Base-by-base conservation (phyloP, 73 alveolate genomes). In the Uronychia binucleata region DNA sequence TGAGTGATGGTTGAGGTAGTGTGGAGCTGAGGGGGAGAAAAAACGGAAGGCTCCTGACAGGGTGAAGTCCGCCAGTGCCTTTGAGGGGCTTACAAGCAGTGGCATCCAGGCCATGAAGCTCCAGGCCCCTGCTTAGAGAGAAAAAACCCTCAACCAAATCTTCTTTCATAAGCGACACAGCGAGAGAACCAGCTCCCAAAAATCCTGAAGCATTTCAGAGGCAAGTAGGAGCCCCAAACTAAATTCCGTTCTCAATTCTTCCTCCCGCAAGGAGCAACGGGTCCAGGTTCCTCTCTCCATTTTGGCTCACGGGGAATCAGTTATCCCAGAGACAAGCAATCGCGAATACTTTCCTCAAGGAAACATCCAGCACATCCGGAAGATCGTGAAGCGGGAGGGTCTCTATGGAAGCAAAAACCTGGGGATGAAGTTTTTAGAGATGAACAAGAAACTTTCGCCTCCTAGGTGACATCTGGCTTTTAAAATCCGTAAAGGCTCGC, bases 121-220 rank as follows among this genome's bases (percentile, higher is more conserved):
- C n/a, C 19, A 46, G 67, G 67, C n/a, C n/a, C 67, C 67, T 46
- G 67, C 67, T 46, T 19, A 46, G 67, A 46, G 67, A 46, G 67
- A 46, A 46, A 46, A 46, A 46, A 46, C 67, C 19, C 19, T 46
- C 5, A 46, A 46, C 67, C 67, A 46, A 19, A 46, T 46, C 67
- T 46, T 46, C 67, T 46, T 46, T 46, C 67, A 46, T 46, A 46
- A 46, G 67, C 67, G 67, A 46, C 67, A 46, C 19, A 46, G 67
- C 67, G 5, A 46, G 19, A 19, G 67, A 5, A 46, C n/a, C 19
- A 19, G n/a, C 5, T 46, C 67, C 67, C 67, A 46, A 46, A 19
- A 5, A 11, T 46, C 67, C 19, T 46, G 67, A 46, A 11, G 19
- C 67, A 46, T 19, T 19, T 19, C 5, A 5, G 67, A 46, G 67